Base-by-base conservation (phyloP, 805 yeast species). In the Schwanniomyces sp. region DNA sequence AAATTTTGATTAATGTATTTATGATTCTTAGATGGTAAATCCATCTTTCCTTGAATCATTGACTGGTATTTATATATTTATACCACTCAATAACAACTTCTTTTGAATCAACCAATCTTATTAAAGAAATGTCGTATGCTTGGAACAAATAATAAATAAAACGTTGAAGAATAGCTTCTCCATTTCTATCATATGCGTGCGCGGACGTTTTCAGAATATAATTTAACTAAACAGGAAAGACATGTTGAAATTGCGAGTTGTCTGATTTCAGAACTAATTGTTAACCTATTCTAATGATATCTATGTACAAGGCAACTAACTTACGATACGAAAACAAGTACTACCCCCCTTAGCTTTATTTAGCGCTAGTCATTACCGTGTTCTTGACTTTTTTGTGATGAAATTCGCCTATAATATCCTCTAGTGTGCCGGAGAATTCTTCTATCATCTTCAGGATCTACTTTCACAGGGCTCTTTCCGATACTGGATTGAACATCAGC, bases 391-490 rank as follows among this genome's bases (percentile, higher is more conserved):
- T 26, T 12, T 10, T 39, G 41, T 5, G 41, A 18, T n/a, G 41
- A 25, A 18, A 52, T 48, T 50, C 62, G 67, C 55, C 62, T 69
- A 48, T 63, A 65, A 44, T 69, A 68, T 5, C 75, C 68, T 43
- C 78, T 50, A 2, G 76, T 72, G 44, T 69, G 75, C 34, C 77
- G 59, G 46, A 62, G 50, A 9, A 61, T 43, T 46, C 61, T 60
- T 28, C 69, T 50, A 1, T 58, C 63, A 32, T 64, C 72, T 10
- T 65, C 64, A 0, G 65, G 64, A 39, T 66, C 70, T 11, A 50
- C 55, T 43, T 53, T 54, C 16, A 52, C 24, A 7, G 64, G 69
- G 41, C 59, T 62, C 3, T 28, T 41, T 14, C 34, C 34, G n/a
- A 49, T 47, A 38, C 47, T 49, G 34, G 34, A 43, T 9, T 49